These are phyloP conservation scores for Erodium trifolium DNA, from an alignment of 441 rosid genomes.

Conservation along the genomic window DNA sequence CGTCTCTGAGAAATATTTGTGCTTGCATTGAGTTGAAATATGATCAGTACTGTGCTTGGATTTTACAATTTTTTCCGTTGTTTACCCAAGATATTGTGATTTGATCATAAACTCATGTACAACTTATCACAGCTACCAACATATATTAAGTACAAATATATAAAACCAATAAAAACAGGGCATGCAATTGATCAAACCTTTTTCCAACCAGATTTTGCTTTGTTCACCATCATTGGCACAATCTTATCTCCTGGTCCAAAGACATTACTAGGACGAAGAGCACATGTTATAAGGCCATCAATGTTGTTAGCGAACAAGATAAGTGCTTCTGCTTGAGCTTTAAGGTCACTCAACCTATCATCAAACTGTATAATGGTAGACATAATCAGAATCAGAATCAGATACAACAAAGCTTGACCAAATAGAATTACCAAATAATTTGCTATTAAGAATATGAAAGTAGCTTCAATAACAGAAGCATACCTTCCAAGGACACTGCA, in stretches of 20 bases:
- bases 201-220: slow-evolving; percentile 72
- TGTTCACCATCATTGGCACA: slow-evolving; percentile 46
- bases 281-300: slow-evolving; percentile 79
- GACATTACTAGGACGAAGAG: slow-evolving; percentile 79
- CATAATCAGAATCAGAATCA: slow-evolving; percentile 4
- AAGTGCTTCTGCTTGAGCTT: slow-evolving; percentile 87
- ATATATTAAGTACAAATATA: background rate
- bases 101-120: background rate
- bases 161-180: background rate
- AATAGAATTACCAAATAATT: slow-evolving; percentile 13
- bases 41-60: background rate
- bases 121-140: background rate
- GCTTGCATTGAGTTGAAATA: background rate
- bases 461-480: slow-evolving; percentile 8
- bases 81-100: background rate
- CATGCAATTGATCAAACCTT: slow-evolving; percentile 42
- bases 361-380: slow-evolving; percentile 42
- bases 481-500: slow-evolving; percentile 57
- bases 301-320: slow-evolving; percentile 61
- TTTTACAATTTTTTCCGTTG: background rate
- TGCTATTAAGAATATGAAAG: slow-evolving; percentile 14
- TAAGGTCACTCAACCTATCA: slow-evolving; percentile 63
- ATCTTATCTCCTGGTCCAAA: slow-evolving; percentile 83
- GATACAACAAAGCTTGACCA: slow-evolving; percentile 18
- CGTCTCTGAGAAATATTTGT: background rate